These are phyloP conservation scores for Hyphodiscus hymeniophilus DNA, from an alignment of 495 filamentous ascomycete genomes.

Conservation along the genomic window DNA sequence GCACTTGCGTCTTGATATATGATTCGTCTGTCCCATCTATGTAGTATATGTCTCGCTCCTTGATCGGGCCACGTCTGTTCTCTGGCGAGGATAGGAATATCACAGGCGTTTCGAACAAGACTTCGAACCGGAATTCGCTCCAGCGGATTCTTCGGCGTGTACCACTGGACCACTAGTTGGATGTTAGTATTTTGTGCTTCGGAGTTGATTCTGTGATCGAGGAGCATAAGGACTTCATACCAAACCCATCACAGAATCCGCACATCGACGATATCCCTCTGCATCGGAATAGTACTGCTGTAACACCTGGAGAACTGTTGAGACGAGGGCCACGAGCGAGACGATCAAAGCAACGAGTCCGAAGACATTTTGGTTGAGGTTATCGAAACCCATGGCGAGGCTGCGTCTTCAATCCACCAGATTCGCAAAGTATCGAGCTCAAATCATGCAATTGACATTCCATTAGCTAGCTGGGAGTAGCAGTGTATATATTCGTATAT, in stretches of 20 bases:
- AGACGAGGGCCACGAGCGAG: constrained; percentile 18
- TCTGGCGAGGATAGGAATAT: constrained; percentile 35
- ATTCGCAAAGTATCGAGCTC: no score
- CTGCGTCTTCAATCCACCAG: no score
- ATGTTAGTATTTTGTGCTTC: background rate
- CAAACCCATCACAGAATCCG: background rate
- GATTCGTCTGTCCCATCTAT: constrained; percentile 32
- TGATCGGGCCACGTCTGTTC: constrained; percentile 33
- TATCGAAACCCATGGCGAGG: constrained; percentile 8
- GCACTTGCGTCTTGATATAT: constrained; percentile 25
- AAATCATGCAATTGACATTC: no score
- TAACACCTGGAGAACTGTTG: constrained; percentile 21
- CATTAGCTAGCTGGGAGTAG: background rate
- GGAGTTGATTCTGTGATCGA: no score
- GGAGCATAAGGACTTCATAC: no score
- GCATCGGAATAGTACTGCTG: constrained; percentile 23
- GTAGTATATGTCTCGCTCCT: constrained; percentile 25
- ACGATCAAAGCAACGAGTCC: constrained; percentile 18
- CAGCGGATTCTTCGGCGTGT: constrained; percentile 32
- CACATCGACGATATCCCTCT: constrained; percentile 21
- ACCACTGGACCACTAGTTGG: constrained; percentile 27
- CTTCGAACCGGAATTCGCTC: constrained; percentile 40
- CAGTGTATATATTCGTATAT: background rate
- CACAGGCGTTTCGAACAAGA: constrained; percentile 39
- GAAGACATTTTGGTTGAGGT: constrained; percentile 20